Conservation (phyloP, 2,329 filamentous ascomycete genomes). For the Aspergillus latus region DNA sequence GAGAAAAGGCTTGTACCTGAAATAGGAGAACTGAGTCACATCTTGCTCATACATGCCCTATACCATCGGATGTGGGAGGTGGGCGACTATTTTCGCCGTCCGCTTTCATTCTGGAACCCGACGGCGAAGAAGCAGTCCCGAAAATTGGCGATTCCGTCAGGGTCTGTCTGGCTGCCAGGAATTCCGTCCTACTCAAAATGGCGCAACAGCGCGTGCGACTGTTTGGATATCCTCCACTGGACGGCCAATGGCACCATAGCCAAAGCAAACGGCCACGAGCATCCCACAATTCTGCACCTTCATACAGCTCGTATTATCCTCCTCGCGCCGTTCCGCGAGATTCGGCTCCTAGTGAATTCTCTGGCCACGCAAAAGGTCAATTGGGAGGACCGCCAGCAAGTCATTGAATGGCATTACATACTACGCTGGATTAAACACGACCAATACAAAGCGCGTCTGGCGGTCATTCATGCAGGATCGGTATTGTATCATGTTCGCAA, state of each 20-base stretch:
- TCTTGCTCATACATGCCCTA: conserved; percentile 52
- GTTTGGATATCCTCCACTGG: conserved; percentile 60
- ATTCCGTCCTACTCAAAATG: conserved; percentile 50
- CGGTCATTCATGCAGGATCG: conserved; percentile 55
- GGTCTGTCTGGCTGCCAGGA: conserved; percentile 49
- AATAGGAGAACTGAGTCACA: conserved; percentile 51
- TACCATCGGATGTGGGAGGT: conserved; percentile 54
- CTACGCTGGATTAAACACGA: conserved; percentile 53
- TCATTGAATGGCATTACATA: conserved; percentile 43
- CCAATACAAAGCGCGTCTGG: conserved; percentile 57
- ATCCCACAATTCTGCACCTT: conserved; percentile 56
- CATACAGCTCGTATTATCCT: conserved; percentile 56
- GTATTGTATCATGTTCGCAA: conserved; percentile 55
- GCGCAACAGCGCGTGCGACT: conserved; percentile 46
- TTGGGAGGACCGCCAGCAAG: conserved; percentile 30
- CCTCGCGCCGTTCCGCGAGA: conserved; percentile 50
- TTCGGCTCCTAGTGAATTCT: conserved; percentile 45
- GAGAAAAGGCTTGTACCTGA: conserved; percentile 48
- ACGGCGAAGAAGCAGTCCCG: conserved; percentile 43
- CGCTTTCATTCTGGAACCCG: conserved; percentile 48
- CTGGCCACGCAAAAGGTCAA: conserved; percentile 34
- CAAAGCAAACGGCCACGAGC: conserved; percentile 52
- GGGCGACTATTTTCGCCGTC: conserved; percentile 45
- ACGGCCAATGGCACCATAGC: conserved; percentile 55
- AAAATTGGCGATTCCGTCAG: conserved; percentile 34